A percentile compares a stretch with the other conserved stretches of the same genome.
These are phyloP conservation scores for Penicillium goetzii DNA, from an alignment of 495 filamentous ascomycete genomes.

Conservation along the genomic window DNA sequence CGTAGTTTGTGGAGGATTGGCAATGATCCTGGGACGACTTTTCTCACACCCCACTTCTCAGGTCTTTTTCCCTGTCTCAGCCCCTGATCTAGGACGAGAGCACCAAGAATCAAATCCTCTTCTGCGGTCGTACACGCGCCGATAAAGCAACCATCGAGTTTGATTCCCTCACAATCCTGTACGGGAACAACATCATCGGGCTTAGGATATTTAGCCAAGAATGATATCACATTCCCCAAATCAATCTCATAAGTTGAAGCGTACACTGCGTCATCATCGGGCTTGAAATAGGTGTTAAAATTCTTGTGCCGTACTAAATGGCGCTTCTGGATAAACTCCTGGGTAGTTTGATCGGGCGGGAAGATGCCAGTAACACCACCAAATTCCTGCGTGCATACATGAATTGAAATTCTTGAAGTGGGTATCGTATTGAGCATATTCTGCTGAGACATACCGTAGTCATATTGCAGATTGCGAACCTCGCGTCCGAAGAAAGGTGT, in stretches of 20 bases:
- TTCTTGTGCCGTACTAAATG: constrained; percentile 37
- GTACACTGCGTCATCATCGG: constrained; percentile 46
- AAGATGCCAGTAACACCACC: constrained; percentile 51
- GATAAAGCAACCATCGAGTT: constrained; percentile 52
- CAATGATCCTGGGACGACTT: constrained; percentile 45
- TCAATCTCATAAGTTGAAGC: constrained; percentile 41
- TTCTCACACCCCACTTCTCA: constrained; percentile 36
- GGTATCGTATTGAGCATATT: neutral
- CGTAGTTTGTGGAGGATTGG: constrained; percentile 42
- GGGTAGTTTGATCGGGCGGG: constrained; percentile 41
- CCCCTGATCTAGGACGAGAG: constrained; percentile 43
- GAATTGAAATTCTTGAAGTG: neutral
- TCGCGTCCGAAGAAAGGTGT: constrained; percentile 44
- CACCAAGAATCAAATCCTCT: constrained; percentile 43
- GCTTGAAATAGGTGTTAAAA: constrained; percentile 36
- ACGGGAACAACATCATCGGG: constrained; percentile 53
- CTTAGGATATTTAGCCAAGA: constrained; percentile 45
- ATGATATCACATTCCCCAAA: constrained; percentile 40
- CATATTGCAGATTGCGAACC: constrained; percentile 56
- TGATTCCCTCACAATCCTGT: constrained; percentile 28
- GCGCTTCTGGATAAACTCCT: constrained; percentile 39
- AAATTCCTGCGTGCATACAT: constrained; percentile 36
- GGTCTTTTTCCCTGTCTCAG: constrained; percentile 37
- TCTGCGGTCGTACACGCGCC: constrained; percentile 55
- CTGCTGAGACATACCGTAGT: constrained; percentile 35